Evolutionary conservation across 2,329 filamentous ascomycete genomes (phyloP).

Genomic region (Diplodia intermedia): DNA sequence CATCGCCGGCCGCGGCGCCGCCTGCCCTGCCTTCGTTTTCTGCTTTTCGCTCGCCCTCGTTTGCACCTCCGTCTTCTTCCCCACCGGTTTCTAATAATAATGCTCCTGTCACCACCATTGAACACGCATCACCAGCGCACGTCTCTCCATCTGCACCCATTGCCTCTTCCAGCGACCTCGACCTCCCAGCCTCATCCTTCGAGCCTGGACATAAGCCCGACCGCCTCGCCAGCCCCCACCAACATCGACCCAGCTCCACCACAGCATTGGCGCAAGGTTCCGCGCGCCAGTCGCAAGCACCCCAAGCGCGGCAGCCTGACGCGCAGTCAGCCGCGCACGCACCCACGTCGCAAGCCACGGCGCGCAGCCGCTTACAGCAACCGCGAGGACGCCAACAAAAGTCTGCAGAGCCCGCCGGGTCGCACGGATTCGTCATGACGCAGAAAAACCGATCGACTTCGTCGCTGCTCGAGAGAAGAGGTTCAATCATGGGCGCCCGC

Average conservation of each 20-base stretch:
- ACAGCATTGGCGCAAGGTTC: not conserved
- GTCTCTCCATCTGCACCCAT: not conserved
- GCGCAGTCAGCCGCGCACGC: conserved; percentile 1
- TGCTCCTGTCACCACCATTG: conserved; percentile 16
- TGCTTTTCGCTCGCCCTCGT: not conserved
- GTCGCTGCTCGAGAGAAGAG: not conserved
- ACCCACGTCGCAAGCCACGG: not conserved
- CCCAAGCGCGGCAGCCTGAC: not conserved
- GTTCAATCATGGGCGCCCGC: not conserved
- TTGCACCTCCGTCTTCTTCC: not conserved
- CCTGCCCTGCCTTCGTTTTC: not conserved
- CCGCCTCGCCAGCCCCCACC: not conserved
- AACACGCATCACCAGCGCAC: not conserved
- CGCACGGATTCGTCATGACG: not conserved
- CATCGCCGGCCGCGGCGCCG: not conserved
- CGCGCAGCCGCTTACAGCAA: not conserved
- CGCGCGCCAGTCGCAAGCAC: not conserved
- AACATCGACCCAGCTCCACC: not conserved
- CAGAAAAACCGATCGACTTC: not conserved
- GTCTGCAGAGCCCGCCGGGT: not conserved
- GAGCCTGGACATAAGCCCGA: conserved; percentile 1
- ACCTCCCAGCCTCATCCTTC: not conserved
- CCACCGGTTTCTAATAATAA: conserved; percentile 11
- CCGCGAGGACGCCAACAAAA: not conserved
- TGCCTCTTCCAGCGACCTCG: not conserved